Conservation (phyloP, 257 asterid genomes). For the Phtheirospermum japonicum region DNA sequence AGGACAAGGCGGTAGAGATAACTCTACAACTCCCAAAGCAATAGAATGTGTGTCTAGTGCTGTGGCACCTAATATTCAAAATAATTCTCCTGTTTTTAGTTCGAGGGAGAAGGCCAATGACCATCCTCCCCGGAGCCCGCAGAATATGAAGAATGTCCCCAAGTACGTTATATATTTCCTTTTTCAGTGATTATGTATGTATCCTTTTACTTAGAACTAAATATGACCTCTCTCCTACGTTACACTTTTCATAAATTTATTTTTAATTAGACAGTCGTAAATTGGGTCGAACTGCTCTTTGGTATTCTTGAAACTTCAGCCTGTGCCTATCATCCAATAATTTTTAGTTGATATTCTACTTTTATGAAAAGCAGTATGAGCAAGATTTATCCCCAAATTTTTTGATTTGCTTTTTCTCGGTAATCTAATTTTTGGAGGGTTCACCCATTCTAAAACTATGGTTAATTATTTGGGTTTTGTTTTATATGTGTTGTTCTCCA, state of each 20-base stretch:
- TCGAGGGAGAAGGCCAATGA: slow-evolving; percentile 25
- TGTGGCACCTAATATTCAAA: slow-evolving; percentile 16
- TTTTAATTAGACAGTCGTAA: neutral
- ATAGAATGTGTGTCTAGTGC: slow-evolving; percentile 22
- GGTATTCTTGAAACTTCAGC: slow-evolving; percentile 6
- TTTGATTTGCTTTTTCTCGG: neutral
- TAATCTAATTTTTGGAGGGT: neutral
- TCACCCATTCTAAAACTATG: neutral
- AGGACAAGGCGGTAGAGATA: slow-evolving; percentile 34
- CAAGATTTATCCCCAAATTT: neutral
- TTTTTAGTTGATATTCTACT: neutral
- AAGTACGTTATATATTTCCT: slow-evolving; percentile 25
- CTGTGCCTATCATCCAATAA: too few relatives aligned
- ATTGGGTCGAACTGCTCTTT: slow-evolving; percentile 1
- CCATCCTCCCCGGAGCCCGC: slow-evolving; percentile 27
- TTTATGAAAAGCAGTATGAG: neutral
- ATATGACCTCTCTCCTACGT: neutral
- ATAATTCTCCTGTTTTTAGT: slow-evolving; percentile 14
- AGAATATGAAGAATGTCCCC: slow-evolving; percentile 22
- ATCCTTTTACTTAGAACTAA: neutral
- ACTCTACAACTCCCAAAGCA: slow-evolving; percentile 19
- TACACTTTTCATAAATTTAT: neutral
- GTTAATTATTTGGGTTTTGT: neutral
- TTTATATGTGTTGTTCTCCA: neutral
- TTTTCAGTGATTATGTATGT: slow-evolving; percentile 11